Percentiles rank a stretch among this genome's conserved stretches.
These are phyloP conservation scores for Puccinellia tenuiflora DNA, from an alignment of 176 grass and related monocot genomes.

Conservation along the genomic window DNA sequence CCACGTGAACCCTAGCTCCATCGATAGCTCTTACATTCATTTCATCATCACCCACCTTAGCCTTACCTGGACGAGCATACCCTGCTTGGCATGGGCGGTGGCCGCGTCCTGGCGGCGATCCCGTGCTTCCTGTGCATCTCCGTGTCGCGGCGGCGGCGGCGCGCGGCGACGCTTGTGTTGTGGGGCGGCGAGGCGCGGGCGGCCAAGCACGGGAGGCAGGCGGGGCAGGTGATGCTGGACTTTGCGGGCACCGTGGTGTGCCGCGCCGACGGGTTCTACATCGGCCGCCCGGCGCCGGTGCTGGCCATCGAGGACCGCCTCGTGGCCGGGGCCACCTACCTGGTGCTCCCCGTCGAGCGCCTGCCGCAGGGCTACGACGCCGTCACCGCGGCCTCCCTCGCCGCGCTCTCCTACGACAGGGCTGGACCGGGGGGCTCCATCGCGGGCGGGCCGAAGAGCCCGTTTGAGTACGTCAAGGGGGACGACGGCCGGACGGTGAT, in stretches of 20 bases:
- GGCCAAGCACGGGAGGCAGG: conserved; percentile 23
- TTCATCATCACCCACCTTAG: background rate
- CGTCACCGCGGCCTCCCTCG: conserved; percentile 43
- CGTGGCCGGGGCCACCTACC: conserved; percentile 45
- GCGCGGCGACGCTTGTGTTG: conserved; percentile 50
- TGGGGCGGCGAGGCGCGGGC: conserved; percentile 47
- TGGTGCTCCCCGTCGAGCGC: conserved; percentile 78
- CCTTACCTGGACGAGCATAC: background rate
- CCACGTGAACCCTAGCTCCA: conserved; percentile 17
- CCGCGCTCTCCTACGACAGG: conserved; percentile 42
- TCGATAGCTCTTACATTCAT: background rate
- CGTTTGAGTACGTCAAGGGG: conserved; percentile 68
- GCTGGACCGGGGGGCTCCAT: background rate
- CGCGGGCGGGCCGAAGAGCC: conserved; percentile 29
- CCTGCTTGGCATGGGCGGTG: conserved; percentile 3
- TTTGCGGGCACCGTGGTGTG: conserved; percentile 54
- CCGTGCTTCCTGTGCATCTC: background rate
- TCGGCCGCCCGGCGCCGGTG: conserved; percentile 55
- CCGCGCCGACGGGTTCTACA: conserved; percentile 65
- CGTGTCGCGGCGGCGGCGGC: background rate
- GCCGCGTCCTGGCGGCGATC: background rate
- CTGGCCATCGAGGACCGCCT: conserved; percentile 63
- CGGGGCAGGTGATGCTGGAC: conserved; percentile 62
- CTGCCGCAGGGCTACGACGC: conserved; percentile 39
- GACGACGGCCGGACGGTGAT: conserved; percentile 53